phyloP scores from a whole-genome alignment of 768 basidiomycete species.

The Pleurotus cornucopiae region DNA sequence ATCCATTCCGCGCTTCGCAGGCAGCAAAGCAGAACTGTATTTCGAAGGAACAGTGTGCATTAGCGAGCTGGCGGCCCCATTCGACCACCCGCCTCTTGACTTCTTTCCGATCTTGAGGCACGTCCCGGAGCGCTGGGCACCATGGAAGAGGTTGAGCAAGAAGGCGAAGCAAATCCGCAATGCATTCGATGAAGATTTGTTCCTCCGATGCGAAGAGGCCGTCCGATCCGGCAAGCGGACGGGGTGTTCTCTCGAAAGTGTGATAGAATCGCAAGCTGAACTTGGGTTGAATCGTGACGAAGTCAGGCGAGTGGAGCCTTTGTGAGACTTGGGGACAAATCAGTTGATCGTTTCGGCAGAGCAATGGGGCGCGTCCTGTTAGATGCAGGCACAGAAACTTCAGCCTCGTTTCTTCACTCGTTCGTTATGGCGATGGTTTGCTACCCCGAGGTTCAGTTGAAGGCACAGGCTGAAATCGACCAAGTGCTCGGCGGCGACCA shows the following conservation, averaged over 20 bases:
- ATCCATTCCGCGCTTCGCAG: slow-evolving; percentile 9
- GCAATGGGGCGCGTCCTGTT: neutral
- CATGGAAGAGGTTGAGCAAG: slow-evolving; percentile 11
- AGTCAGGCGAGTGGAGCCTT: slow-evolving; percentile 6
- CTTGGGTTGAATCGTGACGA: slow-evolving; percentile 10
- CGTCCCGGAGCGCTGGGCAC: slow-evolving; percentile 14
- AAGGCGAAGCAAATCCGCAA: slow-evolving; percentile 7
- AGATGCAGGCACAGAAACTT: neutral
- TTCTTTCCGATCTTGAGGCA: slow-evolving; percentile 14
- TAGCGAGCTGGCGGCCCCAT: neutral
- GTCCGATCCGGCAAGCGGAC: slow-evolving; percentile 14
- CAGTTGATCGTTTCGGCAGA: neutral
- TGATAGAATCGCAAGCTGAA: slow-evolving; percentile 9
- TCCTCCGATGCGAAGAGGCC: slow-evolving; percentile 6
- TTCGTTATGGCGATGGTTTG: neutral
- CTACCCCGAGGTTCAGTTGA: neutral
- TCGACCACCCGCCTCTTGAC: slow-evolving; percentile 13
- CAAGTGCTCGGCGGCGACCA: neutral
- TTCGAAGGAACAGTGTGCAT: slow-evolving; percentile 1
- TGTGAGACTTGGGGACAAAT: neutral
- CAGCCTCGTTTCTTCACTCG: neutral
- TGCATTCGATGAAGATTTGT: slow-evolving; percentile 3
- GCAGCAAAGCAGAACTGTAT: slow-evolving; percentile 4
- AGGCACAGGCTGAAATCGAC: neutral
- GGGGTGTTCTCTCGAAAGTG: slow-evolving; percentile 21